Conservation (phyloP, 192 early-diverging fungal species). For the Cladochytrium replicatum region DNA sequence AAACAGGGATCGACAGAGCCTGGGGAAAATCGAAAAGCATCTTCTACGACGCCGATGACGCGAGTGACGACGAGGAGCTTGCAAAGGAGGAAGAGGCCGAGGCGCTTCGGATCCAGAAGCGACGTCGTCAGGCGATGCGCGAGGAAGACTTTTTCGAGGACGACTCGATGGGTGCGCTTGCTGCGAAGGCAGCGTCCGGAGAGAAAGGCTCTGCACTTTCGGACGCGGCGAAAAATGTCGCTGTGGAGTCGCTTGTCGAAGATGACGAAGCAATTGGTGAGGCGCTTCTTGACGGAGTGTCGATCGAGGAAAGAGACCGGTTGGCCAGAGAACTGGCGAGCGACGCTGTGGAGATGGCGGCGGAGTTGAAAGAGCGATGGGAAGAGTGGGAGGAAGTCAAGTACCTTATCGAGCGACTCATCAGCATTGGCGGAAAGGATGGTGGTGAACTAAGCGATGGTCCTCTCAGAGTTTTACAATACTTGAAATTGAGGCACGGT, state of each 20-base stretch:
- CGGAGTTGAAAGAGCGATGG: constrained; percentile 13
- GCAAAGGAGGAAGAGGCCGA: constrained; percentile 82
- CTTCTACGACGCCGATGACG: constrained; percentile 82
- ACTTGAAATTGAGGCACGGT: constrained; percentile 31
- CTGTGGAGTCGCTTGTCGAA: no score
- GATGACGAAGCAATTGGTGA: no score
- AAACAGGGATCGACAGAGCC: no score
- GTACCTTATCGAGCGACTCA: constrained; percentile 16
- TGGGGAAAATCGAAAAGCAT: constrained; percentile 71
- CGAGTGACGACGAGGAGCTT: constrained; percentile 61
- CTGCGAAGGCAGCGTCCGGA: constrained; percentile 2
- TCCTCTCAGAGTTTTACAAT: constrained; percentile 15
- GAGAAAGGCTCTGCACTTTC: background rate
- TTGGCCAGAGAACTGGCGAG: no score
- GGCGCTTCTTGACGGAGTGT: no score
- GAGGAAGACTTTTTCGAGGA: constrained; percentile 86
- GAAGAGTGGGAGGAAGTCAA: constrained; percentile 27
- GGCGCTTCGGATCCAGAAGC: constrained; percentile 74
- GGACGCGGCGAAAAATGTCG: no score
- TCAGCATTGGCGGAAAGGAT: constrained; percentile 17
- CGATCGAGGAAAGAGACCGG: no score
- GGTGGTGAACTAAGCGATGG: background rate
- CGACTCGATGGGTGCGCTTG: constrained; percentile 29
- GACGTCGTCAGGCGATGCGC: constrained; percentile 62
- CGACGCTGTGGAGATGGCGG: constrained; percentile 9